A percentile compares a stretch with the other conserved stretches of the same genome.
phyloP scores from a whole-genome alignment of 225 moss, liverwort and hornwort genomes.

The Takakia lepidozioides region DNA sequence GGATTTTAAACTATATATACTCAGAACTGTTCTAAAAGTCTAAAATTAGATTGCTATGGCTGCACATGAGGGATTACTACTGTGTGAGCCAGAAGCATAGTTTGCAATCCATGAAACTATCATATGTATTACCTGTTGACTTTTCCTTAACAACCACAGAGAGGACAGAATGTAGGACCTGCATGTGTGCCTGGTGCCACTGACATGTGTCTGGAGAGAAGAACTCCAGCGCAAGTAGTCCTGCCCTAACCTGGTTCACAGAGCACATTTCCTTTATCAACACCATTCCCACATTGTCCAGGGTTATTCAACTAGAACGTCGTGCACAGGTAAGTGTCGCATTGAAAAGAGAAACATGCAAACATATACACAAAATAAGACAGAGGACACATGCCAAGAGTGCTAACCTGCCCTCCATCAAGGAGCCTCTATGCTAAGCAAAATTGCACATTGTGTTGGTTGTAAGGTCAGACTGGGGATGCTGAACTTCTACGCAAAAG shows the following conservation, averaged over 20 bases:
- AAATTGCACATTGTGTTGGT: too few species aligned
- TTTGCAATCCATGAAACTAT: too few species aligned
- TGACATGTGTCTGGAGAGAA: slow-evolving; percentile 15
- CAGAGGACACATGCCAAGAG: too few species aligned
- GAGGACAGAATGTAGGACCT: slow-evolving; percentile 6
- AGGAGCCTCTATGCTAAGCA: too few species aligned
- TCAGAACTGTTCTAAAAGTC: too few species aligned
- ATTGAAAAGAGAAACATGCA: not conserved
- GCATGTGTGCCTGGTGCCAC: slow-evolving; percentile 38
- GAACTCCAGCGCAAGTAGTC: slow-evolving; percentile 32
- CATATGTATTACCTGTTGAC: not conserved
- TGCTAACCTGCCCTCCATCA: too few species aligned
- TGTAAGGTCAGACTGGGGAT: too few species aligned
- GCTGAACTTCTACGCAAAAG: too few species aligned
- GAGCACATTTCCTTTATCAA: not conserved
- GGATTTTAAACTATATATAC: not conserved
- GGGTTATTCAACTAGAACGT: not conserved
- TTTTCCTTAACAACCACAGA: not conserved
- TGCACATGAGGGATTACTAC: too few species aligned
- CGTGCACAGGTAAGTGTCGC: not conserved
- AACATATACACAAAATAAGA: not conserved
- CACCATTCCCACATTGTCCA: not conserved
- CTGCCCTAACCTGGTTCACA: slow-evolving; percentile 14
- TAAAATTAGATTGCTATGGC: too few species aligned
- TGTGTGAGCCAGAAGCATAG: too few species aligned